phyloP scores from a whole-genome alignment of 2,329 filamentous ascomycete species.

The Fusarium sp. region DNA sequence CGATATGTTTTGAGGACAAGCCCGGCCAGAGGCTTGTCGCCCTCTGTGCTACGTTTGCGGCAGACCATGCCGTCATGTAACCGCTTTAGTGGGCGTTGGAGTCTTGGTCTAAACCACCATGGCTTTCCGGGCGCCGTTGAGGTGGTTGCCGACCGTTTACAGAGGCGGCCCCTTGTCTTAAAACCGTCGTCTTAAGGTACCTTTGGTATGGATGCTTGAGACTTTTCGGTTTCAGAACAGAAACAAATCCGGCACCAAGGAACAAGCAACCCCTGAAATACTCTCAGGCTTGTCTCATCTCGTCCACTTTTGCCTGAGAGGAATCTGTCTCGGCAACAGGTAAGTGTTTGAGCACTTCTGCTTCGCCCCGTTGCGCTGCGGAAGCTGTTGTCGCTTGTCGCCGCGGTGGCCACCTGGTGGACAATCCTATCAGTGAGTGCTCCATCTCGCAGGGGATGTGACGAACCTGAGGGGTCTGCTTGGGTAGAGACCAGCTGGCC shows the following conservation, averaged over 20 bases:
- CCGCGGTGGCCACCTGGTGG: conserved; percentile 22
- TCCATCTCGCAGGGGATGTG: conserved; percentile 33
- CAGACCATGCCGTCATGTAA: conserved; percentile 9
- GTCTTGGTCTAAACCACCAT: conserved; percentile 3
- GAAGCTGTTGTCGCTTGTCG: conserved; percentile 30
- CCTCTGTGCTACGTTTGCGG: conserved; percentile 24
- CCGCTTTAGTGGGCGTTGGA: conserved; percentile 5
- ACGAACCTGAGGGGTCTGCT: conserved; percentile 44
- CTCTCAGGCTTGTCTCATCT: conserved; percentile 16
- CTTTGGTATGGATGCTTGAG: conserved; percentile 24
- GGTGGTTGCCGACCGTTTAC: conserved; percentile 18
- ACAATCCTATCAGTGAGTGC: conserved; percentile 18
- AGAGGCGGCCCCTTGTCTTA: not conserved
- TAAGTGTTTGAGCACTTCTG: conserved; percentile 8
- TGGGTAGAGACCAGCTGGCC: not conserved
- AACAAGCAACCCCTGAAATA: conserved; percentile 25
- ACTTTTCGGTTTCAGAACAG: conserved; percentile 41
- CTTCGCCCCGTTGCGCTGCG: conserved; percentile 9
- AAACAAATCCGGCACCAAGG: conserved; percentile 35
- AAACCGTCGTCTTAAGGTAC: not conserved
- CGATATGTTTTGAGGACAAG: conserved; percentile 7
- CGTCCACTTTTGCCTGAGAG: conserved; percentile 17
- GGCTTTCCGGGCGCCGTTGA: conserved; percentile 3
- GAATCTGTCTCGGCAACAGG: conserved; percentile 10
- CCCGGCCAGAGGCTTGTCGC: conserved; percentile 1